Conservation (phyloP, 164 flowering plant genomes). For the Saururus chinensis region DNA sequence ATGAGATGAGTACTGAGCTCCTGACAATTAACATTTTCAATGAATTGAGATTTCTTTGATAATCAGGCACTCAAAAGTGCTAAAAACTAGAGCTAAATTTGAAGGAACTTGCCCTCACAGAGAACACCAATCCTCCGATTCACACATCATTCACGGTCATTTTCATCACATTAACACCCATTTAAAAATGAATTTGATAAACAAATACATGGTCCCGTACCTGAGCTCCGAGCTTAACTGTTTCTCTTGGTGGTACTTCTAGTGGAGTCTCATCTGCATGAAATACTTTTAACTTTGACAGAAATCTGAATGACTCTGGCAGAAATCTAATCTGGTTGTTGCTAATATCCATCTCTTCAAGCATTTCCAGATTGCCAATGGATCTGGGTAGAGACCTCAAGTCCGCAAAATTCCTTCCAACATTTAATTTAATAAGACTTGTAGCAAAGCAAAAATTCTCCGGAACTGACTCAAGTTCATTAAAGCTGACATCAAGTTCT, state of each 20-base stretch:
- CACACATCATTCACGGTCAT: no score
- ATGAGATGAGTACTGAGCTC: no score
- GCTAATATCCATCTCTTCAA: slow-evolving; percentile 68
- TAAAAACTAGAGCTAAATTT: no score
- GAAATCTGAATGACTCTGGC: slow-evolving; percentile 55
- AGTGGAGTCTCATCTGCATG: slow-evolving; percentile 61
- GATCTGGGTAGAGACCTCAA: slow-evolving; percentile 49
- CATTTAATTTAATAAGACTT: slow-evolving; percentile 41
- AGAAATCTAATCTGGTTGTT: slow-evolving; percentile 43
- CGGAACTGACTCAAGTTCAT: slow-evolving; percentile 51
- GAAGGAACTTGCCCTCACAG: no score
- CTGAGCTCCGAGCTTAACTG: slow-evolving; percentile 55
- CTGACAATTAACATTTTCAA: no score
- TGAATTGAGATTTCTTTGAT: no score
- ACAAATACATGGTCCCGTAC: slow-evolving; percentile 12
- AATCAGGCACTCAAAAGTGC: no score
- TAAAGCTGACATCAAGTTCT: slow-evolving; percentile 67
- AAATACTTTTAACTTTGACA: slow-evolving; percentile 49
- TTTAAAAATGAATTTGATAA: neutral
- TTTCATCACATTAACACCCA: no score
- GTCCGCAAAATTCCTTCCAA: slow-evolving; percentile 61
- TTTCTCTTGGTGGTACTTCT: slow-evolving; percentile 56
- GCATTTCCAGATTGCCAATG: slow-evolving; percentile 58
- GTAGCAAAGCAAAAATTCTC: slow-evolving; percentile 52
- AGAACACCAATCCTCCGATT: no score